Evolutionary conservation across 495 filamentous ascomycete species (phyloP).

Genomic region (Collariella sp.): DNA sequence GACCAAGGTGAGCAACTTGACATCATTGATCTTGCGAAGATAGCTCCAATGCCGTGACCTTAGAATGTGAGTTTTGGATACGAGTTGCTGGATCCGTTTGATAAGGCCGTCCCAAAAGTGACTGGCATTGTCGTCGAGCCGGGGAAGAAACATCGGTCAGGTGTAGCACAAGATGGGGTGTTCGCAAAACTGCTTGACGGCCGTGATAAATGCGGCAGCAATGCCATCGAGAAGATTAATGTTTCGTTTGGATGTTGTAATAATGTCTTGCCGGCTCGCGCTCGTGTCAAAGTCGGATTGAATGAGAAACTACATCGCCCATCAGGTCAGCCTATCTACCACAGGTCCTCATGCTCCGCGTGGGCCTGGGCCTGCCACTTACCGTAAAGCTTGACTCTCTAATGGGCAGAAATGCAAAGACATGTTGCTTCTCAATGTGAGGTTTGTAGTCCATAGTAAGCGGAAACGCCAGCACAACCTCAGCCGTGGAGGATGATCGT

Average conservation of each 20-base stretch:
- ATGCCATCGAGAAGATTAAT: conserved; percentile 16
- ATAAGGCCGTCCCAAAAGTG: too few relatives aligned
- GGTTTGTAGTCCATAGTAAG: conserved; percentile 20
- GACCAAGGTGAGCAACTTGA: too few relatives aligned
- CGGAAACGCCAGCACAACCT: conserved; percentile 34
- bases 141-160: conserved; percentile 29
- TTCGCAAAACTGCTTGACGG: conserved; percentile 21
- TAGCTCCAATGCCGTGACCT: too few relatives aligned
- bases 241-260: conserved; percentile 21
- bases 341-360: too few relatives aligned
- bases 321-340: neutral
- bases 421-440: conserved; percentile 18
- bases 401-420: conserved; percentile 37
- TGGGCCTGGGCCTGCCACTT: neutral
- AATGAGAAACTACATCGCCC: conserved; percentile 36
- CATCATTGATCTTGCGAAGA: too few relatives aligned
- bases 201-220: conserved; percentile 23
- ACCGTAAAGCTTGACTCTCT: conserved; percentile 28
- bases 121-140: conserved; percentile 1
- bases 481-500: conserved; percentile 10
- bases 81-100: too few relatives aligned
- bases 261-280: conserved; percentile 37
- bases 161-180: conserved; percentile 18
- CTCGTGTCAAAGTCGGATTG: conserved; percentile 41
- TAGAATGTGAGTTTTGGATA: too few relatives aligned